Evolutionary conservation across 805 yeast species (phyloP).

Genomic region (Cyberlindnera lachancei): DNA sequence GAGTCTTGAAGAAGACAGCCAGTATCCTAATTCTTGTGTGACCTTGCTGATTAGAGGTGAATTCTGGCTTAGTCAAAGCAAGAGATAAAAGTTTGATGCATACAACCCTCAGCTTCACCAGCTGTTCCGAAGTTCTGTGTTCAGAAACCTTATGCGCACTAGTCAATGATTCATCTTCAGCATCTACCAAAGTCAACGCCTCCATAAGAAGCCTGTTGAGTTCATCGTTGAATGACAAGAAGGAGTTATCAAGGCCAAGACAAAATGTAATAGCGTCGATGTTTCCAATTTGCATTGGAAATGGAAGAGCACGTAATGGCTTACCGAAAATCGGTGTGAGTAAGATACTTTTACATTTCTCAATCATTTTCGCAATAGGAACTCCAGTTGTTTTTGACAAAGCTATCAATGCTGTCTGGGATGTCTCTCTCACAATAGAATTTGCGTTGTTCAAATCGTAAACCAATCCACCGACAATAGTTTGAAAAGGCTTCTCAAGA

Average conservation of each 20-base stretch:
- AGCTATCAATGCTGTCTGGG: constrained; percentile 60
- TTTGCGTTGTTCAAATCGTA: constrained; percentile 91
- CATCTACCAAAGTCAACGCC: constrained; percentile 91
- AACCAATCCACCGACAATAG: constrained; percentile 80
- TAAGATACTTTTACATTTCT: constrained; percentile 74
- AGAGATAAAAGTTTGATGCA: constrained; percentile 78
- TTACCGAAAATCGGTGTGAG: constrained; percentile 94
- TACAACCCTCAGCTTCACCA: constrained; percentile 80
- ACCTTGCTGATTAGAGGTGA: constrained; percentile 64
- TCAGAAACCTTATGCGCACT: constrained; percentile 82
- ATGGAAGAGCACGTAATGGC: constrained; percentile 93
- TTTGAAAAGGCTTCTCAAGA: constrained; percentile 63
- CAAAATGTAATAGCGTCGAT: constrained; percentile 96
- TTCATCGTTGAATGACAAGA: constrained; percentile 84
- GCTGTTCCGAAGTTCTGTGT: constrained; percentile 79
- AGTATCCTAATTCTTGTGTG: constrained; percentile 78
- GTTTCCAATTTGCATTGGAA: constrained; percentile 98
- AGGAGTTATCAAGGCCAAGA: constrained; percentile 69
- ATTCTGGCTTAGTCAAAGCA: constrained; percentile 80
- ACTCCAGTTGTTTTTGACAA: constrained; percentile 65
- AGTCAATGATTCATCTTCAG: constrained; percentile 92
- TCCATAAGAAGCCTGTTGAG: constrained; percentile 77
- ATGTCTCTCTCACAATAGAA: constrained; percentile 70
- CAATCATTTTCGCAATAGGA: constrained; percentile 67
- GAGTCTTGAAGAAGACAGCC: constrained; percentile 91